Base-by-base conservation (phyloP, 2,329 filamentous ascomycete species). In the Graphium sp. region DNA sequence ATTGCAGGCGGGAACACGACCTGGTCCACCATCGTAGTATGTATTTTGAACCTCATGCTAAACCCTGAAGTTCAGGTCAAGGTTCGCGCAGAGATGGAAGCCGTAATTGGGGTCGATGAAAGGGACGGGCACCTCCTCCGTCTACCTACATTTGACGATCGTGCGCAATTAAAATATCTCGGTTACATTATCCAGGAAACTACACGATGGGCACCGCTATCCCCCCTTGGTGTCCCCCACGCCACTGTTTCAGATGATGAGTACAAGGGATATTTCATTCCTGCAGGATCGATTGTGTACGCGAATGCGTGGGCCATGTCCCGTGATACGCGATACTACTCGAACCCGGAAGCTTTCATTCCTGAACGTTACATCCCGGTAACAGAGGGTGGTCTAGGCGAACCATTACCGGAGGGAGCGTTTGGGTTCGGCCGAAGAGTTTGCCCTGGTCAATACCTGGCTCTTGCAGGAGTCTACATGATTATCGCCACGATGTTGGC, bases 201-300 rank as follows among this genome's bases (percentile, higher is more conserved):
- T 7, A 44, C 52, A 21, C 49, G 60, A 14, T 59, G 52, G 49
- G 45, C 45, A 17, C 59, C 60, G 5, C 42, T 63, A 4, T 53
- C 51, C 9, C 58, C 60, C 1, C 41, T 64, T 2, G 62, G 58
- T 3, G 59, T 73, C 20, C 67, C 68, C 2, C 68, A 74, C 41
- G 55, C 49, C 24, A 53, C 62, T 10, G 49, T 61, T 2, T 44
- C 59, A 26, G 66, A 73, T 27, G 68, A 74, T 31, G 48, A 58
- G 8, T 74, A 72, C 39, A 49, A 62, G 13, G 66, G 58, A 19
- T 62, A 66, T 44, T 56, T 58, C 33, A 69, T 74, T 28, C 66
- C 65, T 7, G 60, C 58, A n/a, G 68, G 66, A 3, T 52, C 53
- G 5, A 41, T 55, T 12, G 42, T 60, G 5, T 50, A 52, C 29